Conservation (phyloP, 768 basidiomycete species). For the Collybiopsis confluens region DNA sequence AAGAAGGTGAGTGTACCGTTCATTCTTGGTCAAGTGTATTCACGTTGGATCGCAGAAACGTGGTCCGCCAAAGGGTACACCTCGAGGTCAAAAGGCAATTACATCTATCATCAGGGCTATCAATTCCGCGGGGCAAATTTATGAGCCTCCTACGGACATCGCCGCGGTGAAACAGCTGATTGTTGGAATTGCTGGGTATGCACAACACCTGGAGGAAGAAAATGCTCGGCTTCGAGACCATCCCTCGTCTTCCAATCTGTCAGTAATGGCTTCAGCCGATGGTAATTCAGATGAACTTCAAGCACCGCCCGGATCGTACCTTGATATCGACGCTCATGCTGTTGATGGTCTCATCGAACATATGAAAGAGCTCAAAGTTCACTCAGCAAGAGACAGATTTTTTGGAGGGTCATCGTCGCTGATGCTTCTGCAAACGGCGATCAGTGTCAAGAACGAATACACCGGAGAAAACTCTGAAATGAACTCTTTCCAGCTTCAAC, state of each 20-base stretch:
- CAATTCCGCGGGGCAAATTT: not conserved
- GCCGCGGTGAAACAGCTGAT: not conserved
- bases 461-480: slow-evolving; percentile 18
- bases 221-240: not conserved
- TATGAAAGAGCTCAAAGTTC: not conserved
- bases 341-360: not conserved
- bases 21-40: slow-evolving; percentile 27
- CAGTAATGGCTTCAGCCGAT: not conserved
- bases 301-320: not conserved
- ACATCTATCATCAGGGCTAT: not conserved
- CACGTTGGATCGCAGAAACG: slow-evolving; percentile 27
- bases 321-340: not conserved
- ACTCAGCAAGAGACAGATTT: slow-evolving; percentile 15
- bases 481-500: too few relatives aligned
- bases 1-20: slow-evolving; percentile 31
- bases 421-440: slow-evolving; percentile 27
- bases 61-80: slow-evolving; percentile 32
- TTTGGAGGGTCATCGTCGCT: slow-evolving; percentile 29
- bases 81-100: slow-evolving; percentile 21
- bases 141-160: not conserved
- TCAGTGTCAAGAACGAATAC: slow-evolving; percentile 34
- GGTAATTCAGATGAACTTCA: not conserved
- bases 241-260: not conserved
- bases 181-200: not conserved
- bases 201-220: not conserved